A percentile compares a stretch with the other conserved stretches of the same genome.
These are phyloP conservation scores for Cyclanthera cordifolia DNA, from an alignment of 306 rosid genomes.

Conservation along the genomic window DNA sequence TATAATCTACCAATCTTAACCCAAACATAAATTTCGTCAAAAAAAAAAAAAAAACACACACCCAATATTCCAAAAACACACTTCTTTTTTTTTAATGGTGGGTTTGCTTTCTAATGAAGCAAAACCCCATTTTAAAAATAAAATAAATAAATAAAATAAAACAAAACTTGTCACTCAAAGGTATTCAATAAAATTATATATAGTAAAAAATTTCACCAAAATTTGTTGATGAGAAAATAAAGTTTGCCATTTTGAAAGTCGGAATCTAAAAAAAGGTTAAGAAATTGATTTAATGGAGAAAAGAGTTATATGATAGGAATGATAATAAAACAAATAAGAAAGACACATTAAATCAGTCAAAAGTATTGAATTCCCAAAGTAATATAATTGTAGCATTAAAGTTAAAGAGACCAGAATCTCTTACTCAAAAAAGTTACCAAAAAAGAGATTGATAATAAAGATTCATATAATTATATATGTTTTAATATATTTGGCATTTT, in stretches of 20 bases:
- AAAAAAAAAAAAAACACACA: too few relatives aligned
- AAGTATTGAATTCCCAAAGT: conserved; percentile 8
- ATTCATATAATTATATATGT: too few relatives aligned
- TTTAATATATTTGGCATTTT: too few relatives aligned
- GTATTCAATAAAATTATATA: too few relatives aligned
- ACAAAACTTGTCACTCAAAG: too few relatives aligned
- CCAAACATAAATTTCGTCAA: too few relatives aligned
- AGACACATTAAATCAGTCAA: background rate
- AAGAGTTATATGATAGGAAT: conserved; percentile 17
- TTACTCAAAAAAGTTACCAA: background rate
- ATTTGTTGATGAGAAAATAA: too few relatives aligned
- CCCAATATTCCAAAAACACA: background rate
- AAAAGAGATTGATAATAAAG: too few relatives aligned
- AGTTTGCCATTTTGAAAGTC: background rate
- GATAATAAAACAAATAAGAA: conserved; percentile 19
- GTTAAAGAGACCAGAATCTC: conserved; percentile 2
- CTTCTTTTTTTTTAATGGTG: too few relatives aligned
- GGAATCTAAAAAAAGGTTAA: conserved; percentile 24
- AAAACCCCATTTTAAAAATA: background rate
- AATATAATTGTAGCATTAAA: conserved; percentile 12
- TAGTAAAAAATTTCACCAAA: too few relatives aligned
- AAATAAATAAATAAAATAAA: too few relatives aligned
- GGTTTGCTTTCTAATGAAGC: background rate
- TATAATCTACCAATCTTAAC: too few relatives aligned
- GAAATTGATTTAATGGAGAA: conserved; percentile 15